These are phyloP conservation scores for Phaseolus coccineus DNA, from an alignment of 331 rosid species.

Conservation along the genomic window DNA sequence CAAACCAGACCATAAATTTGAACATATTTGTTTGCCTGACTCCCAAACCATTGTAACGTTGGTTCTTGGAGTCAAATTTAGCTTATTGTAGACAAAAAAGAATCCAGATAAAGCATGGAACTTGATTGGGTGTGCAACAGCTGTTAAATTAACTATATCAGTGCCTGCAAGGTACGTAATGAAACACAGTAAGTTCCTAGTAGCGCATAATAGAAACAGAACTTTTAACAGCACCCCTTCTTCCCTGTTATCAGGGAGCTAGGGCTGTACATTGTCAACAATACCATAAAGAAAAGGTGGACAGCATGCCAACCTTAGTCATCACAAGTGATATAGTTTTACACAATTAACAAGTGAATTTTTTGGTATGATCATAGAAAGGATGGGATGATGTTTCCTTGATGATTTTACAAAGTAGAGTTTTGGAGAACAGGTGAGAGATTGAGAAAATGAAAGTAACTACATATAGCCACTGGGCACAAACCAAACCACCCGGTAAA, in stretches of 20 bases:
- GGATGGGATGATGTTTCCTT: background rate
- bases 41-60: slow-evolving; percentile 72
- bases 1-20: slow-evolving; percentile 62
- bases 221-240: background rate
- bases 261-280: background rate
- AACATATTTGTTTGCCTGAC: slow-evolving; percentile 74
- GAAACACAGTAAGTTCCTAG: slow-evolving; percentile 27
- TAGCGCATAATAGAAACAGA: slow-evolving; percentile 9
- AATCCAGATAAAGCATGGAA: slow-evolving; percentile 87
- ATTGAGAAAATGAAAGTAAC: slow-evolving; percentile 11
- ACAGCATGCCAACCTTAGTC: background rate
- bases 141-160: slow-evolving; percentile 58
- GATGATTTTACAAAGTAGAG: slow-evolving; percentile 1
- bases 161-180: slow-evolving; percentile 59
- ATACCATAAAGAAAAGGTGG: background rate
- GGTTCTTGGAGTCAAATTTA: slow-evolving; percentile 73
- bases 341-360: background rate
- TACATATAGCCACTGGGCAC: slow-evolving; percentile 21
- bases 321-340: background rate
- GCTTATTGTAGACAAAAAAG: slow-evolving; percentile 69
- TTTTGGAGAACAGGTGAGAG: slow-evolving; percentile 13
- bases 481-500: background rate
- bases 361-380: background rate
- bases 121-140: slow-evolving; percentile 50
- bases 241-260: slow-evolving; percentile 18